phyloP scores from a whole-genome alignment of 169 alveolate species.

The Miamiensis avidus region DNA sequence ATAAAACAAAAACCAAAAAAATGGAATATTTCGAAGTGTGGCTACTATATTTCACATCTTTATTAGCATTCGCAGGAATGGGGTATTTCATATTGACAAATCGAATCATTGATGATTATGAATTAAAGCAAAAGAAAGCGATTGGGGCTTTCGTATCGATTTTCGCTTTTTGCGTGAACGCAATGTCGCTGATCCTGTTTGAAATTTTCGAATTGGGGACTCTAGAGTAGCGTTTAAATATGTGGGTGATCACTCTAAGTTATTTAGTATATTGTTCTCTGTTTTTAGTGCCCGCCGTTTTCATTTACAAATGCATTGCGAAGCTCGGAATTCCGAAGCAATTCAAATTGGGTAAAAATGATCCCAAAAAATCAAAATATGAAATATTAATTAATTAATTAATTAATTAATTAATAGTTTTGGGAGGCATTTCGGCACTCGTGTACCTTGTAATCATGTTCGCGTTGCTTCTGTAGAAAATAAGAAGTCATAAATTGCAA shows the following conservation, averaged over 20 bases:
- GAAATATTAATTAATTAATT: neutral
- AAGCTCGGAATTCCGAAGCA: conserved; percentile 1
- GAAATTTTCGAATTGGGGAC: conserved; percentile 30
- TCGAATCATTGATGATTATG: conserved; percentile 25
- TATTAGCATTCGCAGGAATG: too few relatives aligned
- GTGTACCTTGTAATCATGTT: too few relatives aligned
- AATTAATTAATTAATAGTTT: neutral
- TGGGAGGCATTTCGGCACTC: too few relatives aligned
- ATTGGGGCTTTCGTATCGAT: neutral
- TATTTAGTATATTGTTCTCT: conserved; percentile 22
- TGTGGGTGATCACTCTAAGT: conserved; percentile 28
- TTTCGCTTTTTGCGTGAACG: conserved; percentile 10
- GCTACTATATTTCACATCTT: neutral
- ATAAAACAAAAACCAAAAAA: too few relatives aligned
- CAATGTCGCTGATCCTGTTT: conserved; percentile 20
- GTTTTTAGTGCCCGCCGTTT: conserved; percentile 21
- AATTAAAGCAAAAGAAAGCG: conserved; percentile 18
- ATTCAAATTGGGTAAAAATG: conserved; percentile 26
- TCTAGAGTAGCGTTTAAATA: conserved; percentile 1
- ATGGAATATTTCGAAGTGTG: neutral
- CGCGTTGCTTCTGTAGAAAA: too few relatives aligned
- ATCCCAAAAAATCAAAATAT: too few relatives aligned
- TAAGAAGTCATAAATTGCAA: too few relatives aligned
- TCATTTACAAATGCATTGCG: conserved; percentile 3
- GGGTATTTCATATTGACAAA: too few relatives aligned